phyloP scores from a whole-genome alignment of 495 filamentous ascomycete genomes.

The Aspergillus diversus region DNA sequence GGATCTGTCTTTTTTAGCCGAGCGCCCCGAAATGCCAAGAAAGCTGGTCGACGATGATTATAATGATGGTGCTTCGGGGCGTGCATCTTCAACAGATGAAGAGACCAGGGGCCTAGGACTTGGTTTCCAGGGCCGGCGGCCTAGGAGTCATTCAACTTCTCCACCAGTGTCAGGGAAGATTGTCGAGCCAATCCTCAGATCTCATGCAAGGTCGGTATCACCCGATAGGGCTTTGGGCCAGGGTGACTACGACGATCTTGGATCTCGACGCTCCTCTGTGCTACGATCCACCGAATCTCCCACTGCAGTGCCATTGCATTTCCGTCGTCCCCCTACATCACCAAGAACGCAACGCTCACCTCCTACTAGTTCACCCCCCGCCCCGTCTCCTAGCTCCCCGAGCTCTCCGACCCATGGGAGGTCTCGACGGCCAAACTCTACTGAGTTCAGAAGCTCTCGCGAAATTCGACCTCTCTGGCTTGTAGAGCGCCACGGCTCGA shows the following conservation, averaged over 20 bases:
- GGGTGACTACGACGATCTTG: conserved; percentile 16
- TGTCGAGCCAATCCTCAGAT: conserved; percentile 38
- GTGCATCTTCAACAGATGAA: conserved; percentile 27
- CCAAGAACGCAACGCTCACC: conserved; percentile 40
- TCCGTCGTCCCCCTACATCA: conserved; percentile 50
- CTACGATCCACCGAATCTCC: conserved; percentile 44
- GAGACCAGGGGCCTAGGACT: conserved; percentile 27
- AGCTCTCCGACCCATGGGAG: conserved; percentile 41
- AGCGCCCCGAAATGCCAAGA: conserved; percentile 52
- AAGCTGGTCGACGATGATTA: conserved; percentile 33
- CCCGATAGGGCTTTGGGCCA: conserved; percentile 30
- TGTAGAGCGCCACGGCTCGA: conserved; percentile 49
- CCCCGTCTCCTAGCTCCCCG: conserved; percentile 35
- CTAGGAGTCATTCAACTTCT: conserved; percentile 43
- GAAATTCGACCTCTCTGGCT: conserved; percentile 55
- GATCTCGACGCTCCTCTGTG: conserved; percentile 36
- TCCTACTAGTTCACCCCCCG: conserved; percentile 33
- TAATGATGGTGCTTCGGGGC: conserved; percentile 44
- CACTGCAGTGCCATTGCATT: conserved; percentile 54
- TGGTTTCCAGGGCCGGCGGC: conserved; percentile 31
- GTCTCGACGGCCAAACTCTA: conserved; percentile 46
- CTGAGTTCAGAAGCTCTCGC: conserved; percentile 50
- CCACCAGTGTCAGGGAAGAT: conserved; percentile 37
- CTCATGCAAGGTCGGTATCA: conserved; percentile 43
- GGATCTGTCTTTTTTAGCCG: conserved; percentile 53